A percentile compares a stretch with the other conserved stretches of the same genome.
phyloP scores from a whole-genome alignment of 352 stramenopile genomes.

The Phytophthora sojae region DNA sequence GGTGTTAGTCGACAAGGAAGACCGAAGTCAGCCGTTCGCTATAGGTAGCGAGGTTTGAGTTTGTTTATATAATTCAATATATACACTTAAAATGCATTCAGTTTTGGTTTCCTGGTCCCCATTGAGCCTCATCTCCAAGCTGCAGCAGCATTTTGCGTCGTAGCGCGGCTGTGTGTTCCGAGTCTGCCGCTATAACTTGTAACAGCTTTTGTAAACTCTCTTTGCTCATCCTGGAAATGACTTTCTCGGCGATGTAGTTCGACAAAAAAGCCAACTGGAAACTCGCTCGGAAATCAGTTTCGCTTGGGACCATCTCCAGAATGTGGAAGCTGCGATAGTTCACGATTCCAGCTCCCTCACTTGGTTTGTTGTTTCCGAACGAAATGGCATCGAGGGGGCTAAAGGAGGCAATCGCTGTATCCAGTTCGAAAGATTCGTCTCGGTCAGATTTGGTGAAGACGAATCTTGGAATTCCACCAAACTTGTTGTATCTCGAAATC shows the following conservation, averaged over 20 bases:
- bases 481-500: constrained; percentile 67
- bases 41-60: constrained; percentile 1
- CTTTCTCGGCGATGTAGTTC: constrained; percentile 13
- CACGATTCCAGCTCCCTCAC: constrained; percentile 7
- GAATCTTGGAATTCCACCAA: constrained; percentile 35
- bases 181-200: constrained; percentile 13
- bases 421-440: constrained; percentile 62
- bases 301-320: constrained; percentile 15
- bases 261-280: constrained; percentile 28
- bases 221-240: constrained; percentile 10
- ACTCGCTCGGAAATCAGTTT: neutral
- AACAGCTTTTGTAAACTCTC: constrained; percentile 16
- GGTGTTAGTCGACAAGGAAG: constrained; percentile 1
- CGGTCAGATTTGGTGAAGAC: neutral
- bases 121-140: neutral
- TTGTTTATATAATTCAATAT: neutral
- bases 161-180: constrained; percentile 12
- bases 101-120: neutral
- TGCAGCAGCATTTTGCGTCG: constrained; percentile 1
- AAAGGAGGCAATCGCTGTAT: constrained; percentile 2
- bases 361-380: neutral
- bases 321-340: constrained; percentile 21
- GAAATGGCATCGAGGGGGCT: neutral
- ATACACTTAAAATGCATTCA: neutral
- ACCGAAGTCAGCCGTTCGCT: constrained; percentile 10